phyloP scores from a whole-genome alignment of 139 green algal genomes.

The Gonium pectorale region DNA sequence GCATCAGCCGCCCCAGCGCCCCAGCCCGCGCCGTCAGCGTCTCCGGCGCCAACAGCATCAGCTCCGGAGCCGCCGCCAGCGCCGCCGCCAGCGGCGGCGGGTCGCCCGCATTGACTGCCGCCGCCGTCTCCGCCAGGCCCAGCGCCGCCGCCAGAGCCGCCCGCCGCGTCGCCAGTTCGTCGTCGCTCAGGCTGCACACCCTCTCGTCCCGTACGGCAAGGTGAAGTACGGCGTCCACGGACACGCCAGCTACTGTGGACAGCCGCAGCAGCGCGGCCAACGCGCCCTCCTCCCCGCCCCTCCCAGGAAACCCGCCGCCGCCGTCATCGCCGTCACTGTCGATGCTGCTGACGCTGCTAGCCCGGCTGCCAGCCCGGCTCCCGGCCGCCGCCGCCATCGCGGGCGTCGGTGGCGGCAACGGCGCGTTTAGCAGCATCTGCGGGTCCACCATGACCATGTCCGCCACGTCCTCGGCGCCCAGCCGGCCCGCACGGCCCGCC shows the following conservation, averaged over 20 bases:
- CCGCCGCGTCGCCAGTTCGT: background rate
- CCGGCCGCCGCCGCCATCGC: background rate
- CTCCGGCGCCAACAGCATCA: conserved; percentile 13
- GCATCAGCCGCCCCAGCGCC: background rate
- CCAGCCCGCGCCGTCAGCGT: background rate
- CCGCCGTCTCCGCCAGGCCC: background rate
- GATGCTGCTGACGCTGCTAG: background rate
- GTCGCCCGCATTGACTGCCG: too few species aligned
- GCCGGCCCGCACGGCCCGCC: conserved; percentile 15
- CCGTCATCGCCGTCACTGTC: background rate
- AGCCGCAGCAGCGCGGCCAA: conserved; percentile 6
- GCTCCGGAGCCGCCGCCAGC: background rate
- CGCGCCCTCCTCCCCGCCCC: background rate
- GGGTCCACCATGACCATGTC: conserved; percentile 64
- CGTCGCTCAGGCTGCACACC: background rate
- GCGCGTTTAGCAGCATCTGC: conserved; percentile 45
- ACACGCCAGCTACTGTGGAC: background rate
- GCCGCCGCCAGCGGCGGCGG: too few species aligned
- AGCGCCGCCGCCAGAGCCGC: conserved; percentile 1
- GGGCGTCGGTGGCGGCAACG: background rate
- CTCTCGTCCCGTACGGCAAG: background rate
- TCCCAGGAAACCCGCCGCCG: background rate
- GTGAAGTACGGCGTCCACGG: background rate
- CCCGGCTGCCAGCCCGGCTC: conserved; percentile 1
- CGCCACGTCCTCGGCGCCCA: conserved; percentile 53